A percentile compares a stretch with the other conserved stretches of the same genome.
Evolutionary conservation across 2,329 filamentous ascomycete species (phyloP).

Genomic region (Davidsoniella neocaledoniae): DNA sequence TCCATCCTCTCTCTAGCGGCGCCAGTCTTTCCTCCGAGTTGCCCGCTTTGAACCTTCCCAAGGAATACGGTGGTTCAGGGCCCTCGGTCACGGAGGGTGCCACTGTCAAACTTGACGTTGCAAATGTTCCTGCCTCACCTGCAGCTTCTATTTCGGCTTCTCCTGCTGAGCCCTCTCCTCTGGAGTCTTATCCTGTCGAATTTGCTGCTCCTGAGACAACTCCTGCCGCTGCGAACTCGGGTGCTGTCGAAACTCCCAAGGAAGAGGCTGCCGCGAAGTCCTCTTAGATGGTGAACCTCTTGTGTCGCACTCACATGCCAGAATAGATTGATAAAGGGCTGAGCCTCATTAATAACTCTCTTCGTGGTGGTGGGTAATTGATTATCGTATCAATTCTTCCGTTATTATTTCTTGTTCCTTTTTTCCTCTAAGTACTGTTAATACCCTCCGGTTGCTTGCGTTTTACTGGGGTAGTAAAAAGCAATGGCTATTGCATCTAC

Average conservation of each 20-base stretch:
- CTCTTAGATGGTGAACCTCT: constrained; percentile 11
- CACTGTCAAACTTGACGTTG: constrained; percentile 17
- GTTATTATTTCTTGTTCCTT: not conserved
- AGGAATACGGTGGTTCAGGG: constrained; percentile 64
- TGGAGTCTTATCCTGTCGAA: constrained; percentile 10
- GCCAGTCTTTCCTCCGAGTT: constrained; percentile 46
- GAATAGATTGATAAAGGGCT: not conserved
- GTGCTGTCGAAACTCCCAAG: not conserved
- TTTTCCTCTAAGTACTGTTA: constrained; percentile 5
- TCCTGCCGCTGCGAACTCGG: constrained; percentile 1
- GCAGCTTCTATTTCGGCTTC: not conserved
- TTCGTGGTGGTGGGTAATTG: not conserved
- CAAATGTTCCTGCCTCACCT: constrained; percentile 10
- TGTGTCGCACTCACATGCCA: constrained; percentile 6
- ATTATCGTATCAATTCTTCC: not conserved
- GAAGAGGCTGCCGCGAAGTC: constrained; percentile 13
- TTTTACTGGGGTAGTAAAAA: too few relatives aligned
- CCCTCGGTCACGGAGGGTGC: constrained; percentile 23
- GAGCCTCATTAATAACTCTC: not conserved
- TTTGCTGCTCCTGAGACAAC: constrained; percentile 8
- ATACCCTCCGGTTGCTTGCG: not conserved
- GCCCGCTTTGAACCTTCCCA: constrained; percentile 47
- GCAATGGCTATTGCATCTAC: too few relatives aligned
- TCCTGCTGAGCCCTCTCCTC: constrained; percentile 1
- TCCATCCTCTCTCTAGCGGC: constrained; percentile 63